Evolutionary conservation across 495 filamentous ascomycete species (phyloP).

Genomic region (Massariosphaeria phaeospora): DNA sequence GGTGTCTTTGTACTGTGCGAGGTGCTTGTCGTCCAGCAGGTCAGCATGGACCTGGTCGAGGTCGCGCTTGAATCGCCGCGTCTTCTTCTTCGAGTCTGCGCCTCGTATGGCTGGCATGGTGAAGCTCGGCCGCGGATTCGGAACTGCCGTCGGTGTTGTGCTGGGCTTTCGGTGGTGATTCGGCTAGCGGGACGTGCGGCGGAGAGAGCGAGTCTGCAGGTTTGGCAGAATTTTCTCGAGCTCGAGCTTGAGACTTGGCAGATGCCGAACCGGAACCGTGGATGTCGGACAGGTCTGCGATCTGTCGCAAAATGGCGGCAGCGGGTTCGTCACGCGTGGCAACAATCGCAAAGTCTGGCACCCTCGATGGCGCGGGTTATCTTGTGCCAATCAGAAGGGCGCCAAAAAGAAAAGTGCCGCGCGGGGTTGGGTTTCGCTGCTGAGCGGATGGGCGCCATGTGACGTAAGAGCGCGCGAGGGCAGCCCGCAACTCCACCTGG

Average conservation of each 20-base stretch:
- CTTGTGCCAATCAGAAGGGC: conserved; percentile 15
- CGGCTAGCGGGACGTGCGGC: conserved; percentile 23
- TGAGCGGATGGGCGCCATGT: background rate
- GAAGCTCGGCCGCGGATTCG: conserved; percentile 27
- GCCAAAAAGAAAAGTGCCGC: conserved; percentile 10
- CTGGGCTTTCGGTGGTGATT: conserved; percentile 3
- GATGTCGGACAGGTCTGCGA: no score
- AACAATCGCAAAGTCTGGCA: background rate
- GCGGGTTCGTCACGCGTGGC: no score
- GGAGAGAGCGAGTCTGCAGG: conserved; percentile 21
- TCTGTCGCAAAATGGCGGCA: no score
- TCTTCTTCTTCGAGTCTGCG: conserved; percentile 50
- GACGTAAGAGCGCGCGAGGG: conserved; percentile 6
- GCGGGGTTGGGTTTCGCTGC: conserved; percentile 3
- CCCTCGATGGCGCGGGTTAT: background rate
- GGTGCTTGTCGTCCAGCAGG: conserved; percentile 66
- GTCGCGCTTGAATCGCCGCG: conserved; percentile 58
- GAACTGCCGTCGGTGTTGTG: background rate
- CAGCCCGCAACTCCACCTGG: no score
- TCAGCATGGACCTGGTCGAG: conserved; percentile 86
- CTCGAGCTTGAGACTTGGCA: no score
- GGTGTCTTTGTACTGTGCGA: conserved; percentile 66
- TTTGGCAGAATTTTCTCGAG: conserved; percentile 14
- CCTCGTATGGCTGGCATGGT: conserved; percentile 43
- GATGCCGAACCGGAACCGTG: no score